These are phyloP conservation scores for Paraconiothyrium sp. DNA, from an alignment of 2,329 filamentous ascomycete species.

Conservation along the genomic window DNA sequence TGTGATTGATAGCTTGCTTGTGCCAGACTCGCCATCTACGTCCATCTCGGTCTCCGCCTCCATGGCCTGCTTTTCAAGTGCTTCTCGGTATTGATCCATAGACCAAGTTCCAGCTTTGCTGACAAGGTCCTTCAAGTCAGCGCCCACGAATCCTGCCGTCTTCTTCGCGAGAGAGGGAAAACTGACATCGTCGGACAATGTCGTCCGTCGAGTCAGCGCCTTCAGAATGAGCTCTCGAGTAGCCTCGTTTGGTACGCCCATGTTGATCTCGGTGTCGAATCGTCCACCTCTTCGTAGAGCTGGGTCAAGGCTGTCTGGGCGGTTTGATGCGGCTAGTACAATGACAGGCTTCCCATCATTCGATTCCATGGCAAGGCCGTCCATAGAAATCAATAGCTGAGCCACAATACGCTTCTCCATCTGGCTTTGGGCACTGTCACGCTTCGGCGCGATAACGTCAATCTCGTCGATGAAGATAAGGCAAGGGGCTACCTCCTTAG, in stretches of 20 bases:
- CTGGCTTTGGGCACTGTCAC: constrained; percentile 83
- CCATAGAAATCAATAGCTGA: constrained; percentile 87
- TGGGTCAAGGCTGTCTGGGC: constrained; percentile 85
- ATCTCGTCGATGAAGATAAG: constrained; percentile 93
- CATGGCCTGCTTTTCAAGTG: constrained; percentile 56
- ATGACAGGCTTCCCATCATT: constrained; percentile 82
- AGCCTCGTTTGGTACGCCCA: constrained; percentile 83
- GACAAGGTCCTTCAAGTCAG: constrained; percentile 80
- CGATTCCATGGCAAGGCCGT: constrained; percentile 75
- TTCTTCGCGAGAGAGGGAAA: constrained; percentile 78
- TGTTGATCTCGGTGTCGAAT: constrained; percentile 85
- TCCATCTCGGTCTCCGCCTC: constrained; percentile 59
- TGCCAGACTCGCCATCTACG: constrained; percentile 52
- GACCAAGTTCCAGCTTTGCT: constrained; percentile 71
- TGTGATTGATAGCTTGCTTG: constrained; percentile 28
- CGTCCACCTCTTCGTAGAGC: constrained; percentile 76
- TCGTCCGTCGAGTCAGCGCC: constrained; percentile 73
- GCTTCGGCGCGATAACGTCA: constrained; percentile 87
- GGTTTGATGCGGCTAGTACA: constrained; percentile 89
- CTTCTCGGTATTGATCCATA: constrained; percentile 68
- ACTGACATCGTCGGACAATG: constrained; percentile 75
- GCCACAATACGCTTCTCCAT: constrained; percentile 89
- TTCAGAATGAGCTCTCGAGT: constrained; percentile 81
- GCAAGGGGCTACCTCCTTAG: constrained; percentile 84
- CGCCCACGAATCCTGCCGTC: constrained; percentile 92